phyloP scores from a whole-genome alignment of 2,329 filamentous ascomycete genomes.

The Xylaria sp. region DNA sequence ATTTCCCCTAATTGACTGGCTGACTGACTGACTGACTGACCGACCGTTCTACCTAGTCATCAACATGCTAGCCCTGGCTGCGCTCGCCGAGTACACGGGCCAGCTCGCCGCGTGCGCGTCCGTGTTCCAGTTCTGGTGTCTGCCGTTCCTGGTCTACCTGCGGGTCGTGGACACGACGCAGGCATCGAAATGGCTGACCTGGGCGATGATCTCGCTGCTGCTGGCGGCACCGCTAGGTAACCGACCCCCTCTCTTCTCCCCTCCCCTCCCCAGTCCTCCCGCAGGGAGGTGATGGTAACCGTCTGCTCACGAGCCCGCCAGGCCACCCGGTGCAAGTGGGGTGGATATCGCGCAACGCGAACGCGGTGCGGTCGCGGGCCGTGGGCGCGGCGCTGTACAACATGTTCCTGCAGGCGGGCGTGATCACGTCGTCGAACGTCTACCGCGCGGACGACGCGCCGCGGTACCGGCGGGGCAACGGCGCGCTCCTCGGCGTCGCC shows the following conservation, averaged over 20 bases:
- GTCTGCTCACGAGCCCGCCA: conserved; percentile 13
- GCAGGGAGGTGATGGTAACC: no score
- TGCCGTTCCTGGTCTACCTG: conserved; percentile 61
- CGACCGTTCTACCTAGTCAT: conserved; percentile 35
- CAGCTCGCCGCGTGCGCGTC: conserved; percentile 52
- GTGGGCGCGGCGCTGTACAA: conserved; percentile 63
- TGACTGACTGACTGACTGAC: conserved; percentile 1
- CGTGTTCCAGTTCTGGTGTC: conserved; percentile 60
- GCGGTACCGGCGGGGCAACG: conserved; percentile 57
- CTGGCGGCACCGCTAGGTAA: conserved; percentile 46
- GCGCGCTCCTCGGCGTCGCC: conserved; percentile 53
- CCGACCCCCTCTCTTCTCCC: conserved; percentile 1
- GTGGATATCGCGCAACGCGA: conserved; percentile 55
- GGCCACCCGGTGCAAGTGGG: conserved; percentile 34
- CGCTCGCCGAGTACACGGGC: conserved; percentile 49
- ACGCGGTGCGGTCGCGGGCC: conserved; percentile 59
- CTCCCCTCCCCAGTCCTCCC: no score
- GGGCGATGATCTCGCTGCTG: conserved; percentile 45
- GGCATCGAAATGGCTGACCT: conserved; percentile 47
- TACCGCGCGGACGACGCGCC: conserved; percentile 58
- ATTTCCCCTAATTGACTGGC: no score
- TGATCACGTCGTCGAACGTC: conserved; percentile 44
- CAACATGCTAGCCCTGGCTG: conserved; percentile 42
- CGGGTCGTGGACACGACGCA: conserved; percentile 43
- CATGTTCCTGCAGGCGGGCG: conserved; percentile 42